Evolutionary conservation across 1,284 basidiomycete species (phyloP).

Genomic region (Grifola frondosa): DNA sequence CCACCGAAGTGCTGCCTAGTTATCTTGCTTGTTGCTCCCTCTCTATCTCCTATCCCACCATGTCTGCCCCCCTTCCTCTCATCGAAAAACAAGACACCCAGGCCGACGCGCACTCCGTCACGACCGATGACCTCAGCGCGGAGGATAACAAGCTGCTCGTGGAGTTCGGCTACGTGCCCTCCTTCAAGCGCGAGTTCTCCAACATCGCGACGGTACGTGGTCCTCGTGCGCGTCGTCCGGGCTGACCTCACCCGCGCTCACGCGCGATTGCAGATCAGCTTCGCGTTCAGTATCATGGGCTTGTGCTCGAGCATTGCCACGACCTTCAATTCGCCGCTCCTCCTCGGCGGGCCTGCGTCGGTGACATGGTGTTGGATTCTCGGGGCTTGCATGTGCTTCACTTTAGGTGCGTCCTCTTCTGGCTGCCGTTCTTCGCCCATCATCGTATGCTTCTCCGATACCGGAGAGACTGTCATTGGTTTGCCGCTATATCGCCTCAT

Average conservation of each 20-base stretch:
- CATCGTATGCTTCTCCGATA: too few species aligned
- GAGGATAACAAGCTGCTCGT: constrained; percentile 68
- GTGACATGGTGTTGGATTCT: constrained; percentile 84
- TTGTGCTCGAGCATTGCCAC: constrained; percentile 79
- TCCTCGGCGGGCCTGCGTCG: constrained; percentile 77
- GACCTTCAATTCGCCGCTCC: constrained; percentile 79
- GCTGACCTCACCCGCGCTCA: too few species aligned
- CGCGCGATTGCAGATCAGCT: constrained; percentile 53
- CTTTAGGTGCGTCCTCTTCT: constrained; percentile 45
- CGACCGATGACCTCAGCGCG: constrained; percentile 10
- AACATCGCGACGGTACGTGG: constrained; percentile 66
- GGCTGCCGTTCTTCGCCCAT: too few species aligned
- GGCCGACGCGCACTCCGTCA: constrained; percentile 17
- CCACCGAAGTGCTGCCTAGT: too few species aligned
- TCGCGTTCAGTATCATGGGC: constrained; percentile 81
- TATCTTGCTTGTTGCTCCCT: too few species aligned
- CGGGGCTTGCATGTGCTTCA: constrained; percentile 75
- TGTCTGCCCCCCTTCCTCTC: constrained; percentile 10
- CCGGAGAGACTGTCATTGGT: too few species aligned
- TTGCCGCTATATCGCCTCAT: too few species aligned
- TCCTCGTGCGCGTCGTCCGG: too few species aligned
- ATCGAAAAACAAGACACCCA: constrained; percentile 14
- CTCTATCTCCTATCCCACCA: constrained; percentile 16
- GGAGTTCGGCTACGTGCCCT: constrained; percentile 72
- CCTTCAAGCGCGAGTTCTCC: constrained; percentile 81